Conservation (phyloP, 2,329 filamentous ascomycete genomes). For the Monosporascus cannonballus region DNA sequence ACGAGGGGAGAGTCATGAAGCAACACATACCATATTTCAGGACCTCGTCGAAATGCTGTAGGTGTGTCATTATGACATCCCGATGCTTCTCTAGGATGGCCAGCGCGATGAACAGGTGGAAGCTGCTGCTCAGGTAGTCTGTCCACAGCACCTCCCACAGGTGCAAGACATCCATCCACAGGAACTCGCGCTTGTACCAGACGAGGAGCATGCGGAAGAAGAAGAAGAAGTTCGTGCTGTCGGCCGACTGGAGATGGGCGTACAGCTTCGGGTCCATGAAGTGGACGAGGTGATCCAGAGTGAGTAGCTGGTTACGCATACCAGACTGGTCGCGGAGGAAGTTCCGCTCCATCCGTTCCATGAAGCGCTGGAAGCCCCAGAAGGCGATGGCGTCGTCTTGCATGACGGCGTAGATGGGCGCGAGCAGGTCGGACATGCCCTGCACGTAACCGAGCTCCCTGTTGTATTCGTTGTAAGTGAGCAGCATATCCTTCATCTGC, state of each 20-base stretch:
- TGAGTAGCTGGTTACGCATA: conserved; percentile 86
- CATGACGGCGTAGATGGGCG: conserved; percentile 92
- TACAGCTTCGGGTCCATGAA: conserved; percentile 96
- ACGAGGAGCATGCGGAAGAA: conserved; percentile 99
- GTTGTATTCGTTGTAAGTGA: conserved; percentile 99
- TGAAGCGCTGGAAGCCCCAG: conserved; percentile 93
- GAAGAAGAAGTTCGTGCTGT: conserved; percentile 99
- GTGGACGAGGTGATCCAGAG: conserved; percentile 89
- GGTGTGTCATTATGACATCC: conserved; percentile 92
- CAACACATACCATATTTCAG: conserved; percentile 76
- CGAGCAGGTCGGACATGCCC: conserved; percentile 95
- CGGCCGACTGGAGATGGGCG: conserved; percentile 78
- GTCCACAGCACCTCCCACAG: conserved; percentile 96
- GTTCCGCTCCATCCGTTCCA: conserved; percentile 97
- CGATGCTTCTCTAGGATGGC: conserved; percentile 93
- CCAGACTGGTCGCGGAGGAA: conserved; percentile 93
- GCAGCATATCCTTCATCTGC: conserved; percentile 98
- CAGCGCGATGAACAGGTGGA: conserved; percentile 89
- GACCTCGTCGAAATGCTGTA: conserved; percentile 93
- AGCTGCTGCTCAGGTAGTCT: conserved; percentile 80
- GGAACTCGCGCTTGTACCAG: conserved; percentile 98
- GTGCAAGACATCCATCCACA: conserved; percentile 77
- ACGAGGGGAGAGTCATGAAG: background rate
- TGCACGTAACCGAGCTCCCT: conserved; percentile 93
- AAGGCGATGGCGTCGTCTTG: conserved; percentile 97